Evolutionary conservation across 495 filamentous ascomycete species (phyloP).

Genomic region (Immersiella caudata): DNA sequence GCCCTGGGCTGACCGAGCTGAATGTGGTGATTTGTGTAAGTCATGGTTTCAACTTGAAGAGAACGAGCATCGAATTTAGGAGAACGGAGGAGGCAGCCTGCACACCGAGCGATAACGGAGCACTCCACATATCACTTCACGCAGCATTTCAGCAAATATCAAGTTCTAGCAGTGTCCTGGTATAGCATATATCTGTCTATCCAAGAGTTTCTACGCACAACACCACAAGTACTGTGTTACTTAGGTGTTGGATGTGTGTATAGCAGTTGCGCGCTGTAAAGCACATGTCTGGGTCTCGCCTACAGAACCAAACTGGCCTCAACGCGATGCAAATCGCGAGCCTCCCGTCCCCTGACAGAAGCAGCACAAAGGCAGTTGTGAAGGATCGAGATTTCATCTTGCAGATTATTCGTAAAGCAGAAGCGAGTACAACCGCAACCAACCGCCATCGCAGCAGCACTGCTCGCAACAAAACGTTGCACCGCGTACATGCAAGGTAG

Average conservation of each 20-base stretch:
- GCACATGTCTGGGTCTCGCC: constrained; percentile 3
- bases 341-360: constrained; percentile 2
- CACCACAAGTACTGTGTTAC: not conserved
- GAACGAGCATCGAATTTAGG: not conserved
- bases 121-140: too few relatives aligned
- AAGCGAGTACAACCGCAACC: constrained; percentile 5
- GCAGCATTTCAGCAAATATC: too few relatives aligned
- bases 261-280: not conserved
- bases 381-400: constrained; percentile 18
- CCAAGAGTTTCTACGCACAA: constrained; percentile 9
- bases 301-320: not conserved
- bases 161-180: not conserved
- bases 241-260: not conserved
- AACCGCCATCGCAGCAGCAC: constrained; percentile 1
- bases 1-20: not conserved
- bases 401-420: constrained; percentile 3
- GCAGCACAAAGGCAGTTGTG: constrained; percentile 12
- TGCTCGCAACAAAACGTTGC: not conserved
- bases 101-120: too few relatives aligned
- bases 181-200: constrained; percentile 6
- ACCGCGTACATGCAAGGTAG: not conserved
- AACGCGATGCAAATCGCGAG: not conserved
- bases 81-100: too few relatives aligned
- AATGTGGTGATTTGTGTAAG: not conserved
- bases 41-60: not conserved